These are phyloP conservation scores for Backusella psychrophila DNA, from an alignment of 192 early-diverging fungal genomes.

Conservation along the genomic window DNA sequence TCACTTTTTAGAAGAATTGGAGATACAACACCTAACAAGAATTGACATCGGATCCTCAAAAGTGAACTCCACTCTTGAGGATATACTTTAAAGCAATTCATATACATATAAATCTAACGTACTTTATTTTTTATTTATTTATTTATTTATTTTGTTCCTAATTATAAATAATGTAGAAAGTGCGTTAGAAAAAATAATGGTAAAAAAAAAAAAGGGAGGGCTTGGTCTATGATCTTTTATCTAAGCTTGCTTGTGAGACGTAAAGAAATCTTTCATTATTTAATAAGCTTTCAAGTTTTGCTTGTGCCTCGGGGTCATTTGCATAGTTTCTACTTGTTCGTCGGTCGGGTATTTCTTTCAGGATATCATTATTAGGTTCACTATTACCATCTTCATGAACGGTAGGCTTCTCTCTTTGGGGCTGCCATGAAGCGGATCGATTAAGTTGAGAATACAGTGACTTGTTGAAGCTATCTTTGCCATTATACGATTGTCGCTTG, in stretches of 20 bases:
- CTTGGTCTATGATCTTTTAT: not conserved
- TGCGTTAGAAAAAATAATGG: not conserved
- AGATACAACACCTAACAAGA: not conserved
- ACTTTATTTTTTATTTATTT: not conserved
- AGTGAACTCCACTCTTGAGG: not conserved
- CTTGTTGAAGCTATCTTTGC: not conserved
- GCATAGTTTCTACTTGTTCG: conserved; percentile 16
- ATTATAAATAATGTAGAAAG: not conserved
- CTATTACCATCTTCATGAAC: not conserved
- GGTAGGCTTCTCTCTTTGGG: not conserved
- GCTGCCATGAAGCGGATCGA: conserved; percentile 10
- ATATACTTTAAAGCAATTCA: too few relatives aligned
- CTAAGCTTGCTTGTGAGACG: not conserved
- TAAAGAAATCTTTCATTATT: conserved; percentile 9
- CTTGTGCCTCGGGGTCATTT: conserved; percentile 6
- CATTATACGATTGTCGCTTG: not conserved
- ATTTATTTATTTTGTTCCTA: not conserved
- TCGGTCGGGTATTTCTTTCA: conserved; percentile 13
- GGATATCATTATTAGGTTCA: not conserved
- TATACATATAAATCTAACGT: not conserved
- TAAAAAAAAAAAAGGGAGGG: not conserved
- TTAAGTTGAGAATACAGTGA: not conserved
- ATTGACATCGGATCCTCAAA: not conserved
- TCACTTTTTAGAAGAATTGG: too few relatives aligned
- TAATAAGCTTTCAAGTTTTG: not conserved